A percentile compares a stretch with the other conserved stretches of the same genome.
phyloP scores from a whole-genome alignment of 2,329 filamentous ascomycete species.

The Ascochyta pisi region DNA sequence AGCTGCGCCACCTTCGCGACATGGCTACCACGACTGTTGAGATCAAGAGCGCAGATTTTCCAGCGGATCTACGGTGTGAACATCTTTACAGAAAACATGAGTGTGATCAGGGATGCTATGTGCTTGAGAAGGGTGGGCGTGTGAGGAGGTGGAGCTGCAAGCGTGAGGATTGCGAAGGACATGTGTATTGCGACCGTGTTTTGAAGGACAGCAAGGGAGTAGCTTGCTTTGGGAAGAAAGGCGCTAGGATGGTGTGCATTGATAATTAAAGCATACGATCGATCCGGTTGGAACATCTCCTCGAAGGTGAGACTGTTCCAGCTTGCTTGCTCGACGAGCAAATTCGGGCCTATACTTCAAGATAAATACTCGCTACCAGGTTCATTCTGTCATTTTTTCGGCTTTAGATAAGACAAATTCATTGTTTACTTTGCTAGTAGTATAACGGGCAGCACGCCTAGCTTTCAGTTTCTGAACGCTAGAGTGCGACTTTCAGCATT shows the following conservation, averaged over 20 bases:
- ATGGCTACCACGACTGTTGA: slow-evolving; percentile 24
- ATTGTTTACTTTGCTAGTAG: too few relatives aligned
- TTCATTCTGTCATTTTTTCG: too few relatives aligned
- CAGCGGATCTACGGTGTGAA: slow-evolving; percentile 28
- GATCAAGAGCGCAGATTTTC: slow-evolving; percentile 24
- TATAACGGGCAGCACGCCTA: too few relatives aligned
- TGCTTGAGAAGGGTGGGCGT: slow-evolving; percentile 35
- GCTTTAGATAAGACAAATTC: too few relatives aligned
- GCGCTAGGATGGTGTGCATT: slow-evolving; percentile 33
- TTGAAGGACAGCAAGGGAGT: slow-evolving; percentile 15
- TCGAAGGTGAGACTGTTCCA: too few relatives aligned
- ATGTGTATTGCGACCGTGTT: slow-evolving; percentile 31
- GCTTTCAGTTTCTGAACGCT: too few relatives aligned
- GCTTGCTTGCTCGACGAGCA: too few relatives aligned
- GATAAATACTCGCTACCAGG: too few relatives aligned
- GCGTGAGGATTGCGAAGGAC: slow-evolving; percentile 34
- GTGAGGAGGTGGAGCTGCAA: slow-evolving; percentile 24
- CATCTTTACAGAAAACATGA: slow-evolving; percentile 20
- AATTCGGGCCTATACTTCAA: too few relatives aligned
- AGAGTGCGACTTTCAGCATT: neutral
- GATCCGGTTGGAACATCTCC: too few relatives aligned
- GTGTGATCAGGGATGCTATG: slow-evolving; percentile 36
- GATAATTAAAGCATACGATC: neutral
- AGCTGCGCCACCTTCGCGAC: slow-evolving; percentile 19
- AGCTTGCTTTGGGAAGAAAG: slow-evolving; percentile 40